Evolutionary conservation across 192 early-diverging fungal genomes (phyloP).

Genomic region (Helicostylum pulchrum): DNA sequence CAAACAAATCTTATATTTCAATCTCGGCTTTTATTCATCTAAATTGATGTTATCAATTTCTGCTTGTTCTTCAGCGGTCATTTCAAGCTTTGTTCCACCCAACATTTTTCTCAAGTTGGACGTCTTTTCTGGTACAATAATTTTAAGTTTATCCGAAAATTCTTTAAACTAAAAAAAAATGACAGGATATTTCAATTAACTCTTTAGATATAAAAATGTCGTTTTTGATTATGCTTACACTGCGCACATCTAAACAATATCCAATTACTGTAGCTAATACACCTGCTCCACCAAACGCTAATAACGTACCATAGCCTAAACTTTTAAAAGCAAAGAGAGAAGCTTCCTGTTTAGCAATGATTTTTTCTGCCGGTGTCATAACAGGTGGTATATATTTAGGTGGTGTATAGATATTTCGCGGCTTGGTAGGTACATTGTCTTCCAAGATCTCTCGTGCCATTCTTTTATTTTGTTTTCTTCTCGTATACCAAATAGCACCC

Average conservation of each 20-base stretch:
- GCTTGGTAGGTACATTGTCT: not conserved
- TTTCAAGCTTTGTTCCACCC: conserved; percentile 25
- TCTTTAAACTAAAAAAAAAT: conserved; percentile 24
- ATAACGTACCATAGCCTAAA: conserved; percentile 33
- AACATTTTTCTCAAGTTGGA: conserved; percentile 19
- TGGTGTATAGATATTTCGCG: not conserved
- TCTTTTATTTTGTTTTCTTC: conserved; percentile 12
- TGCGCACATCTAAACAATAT: conserved; percentile 34
- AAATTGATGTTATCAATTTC: conserved; percentile 19
- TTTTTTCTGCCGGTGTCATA: conserved; percentile 33
- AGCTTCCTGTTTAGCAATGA: conserved; percentile 25
- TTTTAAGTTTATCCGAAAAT: conserved; percentile 30
- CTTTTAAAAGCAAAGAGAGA: conserved; percentile 32
- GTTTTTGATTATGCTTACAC: conserved; percentile 35
- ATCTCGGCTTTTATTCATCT: not conserved
- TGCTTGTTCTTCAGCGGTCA: conserved; percentile 19
- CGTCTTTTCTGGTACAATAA: conserved; percentile 26
- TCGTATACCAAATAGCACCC: conserved; percentile 22
- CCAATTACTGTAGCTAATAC: conserved; percentile 24
- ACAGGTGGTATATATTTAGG: conserved; percentile 24
- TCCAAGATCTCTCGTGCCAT: conserved; percentile 1
- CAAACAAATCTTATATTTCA: too few relatives aligned
- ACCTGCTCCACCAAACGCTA: conserved; percentile 26
- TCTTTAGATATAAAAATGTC: too few relatives aligned
- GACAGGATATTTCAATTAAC: not conserved